These are phyloP conservation scores for Neoconidiobolus thromboides DNA, from an alignment of 371 early-diverging fungal species.

Conservation along the genomic window DNA sequence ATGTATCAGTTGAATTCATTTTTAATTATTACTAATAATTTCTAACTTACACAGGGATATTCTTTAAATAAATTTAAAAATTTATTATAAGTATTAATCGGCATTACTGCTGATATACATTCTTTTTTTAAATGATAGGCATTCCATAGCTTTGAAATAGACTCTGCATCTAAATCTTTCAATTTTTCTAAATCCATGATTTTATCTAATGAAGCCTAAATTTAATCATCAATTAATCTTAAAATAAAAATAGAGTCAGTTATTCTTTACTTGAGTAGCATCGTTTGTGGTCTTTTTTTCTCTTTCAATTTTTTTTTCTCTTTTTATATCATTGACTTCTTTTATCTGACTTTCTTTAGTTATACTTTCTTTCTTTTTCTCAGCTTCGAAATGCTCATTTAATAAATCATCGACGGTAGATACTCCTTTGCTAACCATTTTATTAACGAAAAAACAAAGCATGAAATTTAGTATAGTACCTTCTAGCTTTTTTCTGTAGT, in stretches of 20 bases:
- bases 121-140: conserved; percentile 48
- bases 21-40: neutral
- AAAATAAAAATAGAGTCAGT: neutral
- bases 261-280: neutral
- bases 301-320: neutral
- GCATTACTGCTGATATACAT: conserved; percentile 56
- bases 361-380: conserved; percentile 7
- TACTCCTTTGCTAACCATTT: conserved; percentile 3
- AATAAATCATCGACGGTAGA: neutral
- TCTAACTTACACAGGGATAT: conserved; percentile 45
- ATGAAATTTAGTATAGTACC: conserved; percentile 15
- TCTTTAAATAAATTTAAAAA: conserved; percentile 35
- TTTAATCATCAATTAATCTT: neutral
- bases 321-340: neutral
- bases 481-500: conserved; percentile 34
- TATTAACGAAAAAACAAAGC: neutral
- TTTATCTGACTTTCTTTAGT: neutral
- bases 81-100: conserved; percentile 43
- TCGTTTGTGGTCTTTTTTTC: neutral
- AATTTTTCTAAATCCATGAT: conserved; percentile 57
- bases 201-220: conserved; percentile 41
- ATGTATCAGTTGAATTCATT: no score
- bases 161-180: conserved; percentile 33
- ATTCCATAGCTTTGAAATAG: conserved; percentile 65
- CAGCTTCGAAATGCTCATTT: neutral